Percentiles rank a stretch among this genome's conserved stretches.
These are phyloP conservation scores for Mycena olivaceomarginata DNA, from an alignment of 768 basidiomycete genomes.

Conservation along the genomic window DNA sequence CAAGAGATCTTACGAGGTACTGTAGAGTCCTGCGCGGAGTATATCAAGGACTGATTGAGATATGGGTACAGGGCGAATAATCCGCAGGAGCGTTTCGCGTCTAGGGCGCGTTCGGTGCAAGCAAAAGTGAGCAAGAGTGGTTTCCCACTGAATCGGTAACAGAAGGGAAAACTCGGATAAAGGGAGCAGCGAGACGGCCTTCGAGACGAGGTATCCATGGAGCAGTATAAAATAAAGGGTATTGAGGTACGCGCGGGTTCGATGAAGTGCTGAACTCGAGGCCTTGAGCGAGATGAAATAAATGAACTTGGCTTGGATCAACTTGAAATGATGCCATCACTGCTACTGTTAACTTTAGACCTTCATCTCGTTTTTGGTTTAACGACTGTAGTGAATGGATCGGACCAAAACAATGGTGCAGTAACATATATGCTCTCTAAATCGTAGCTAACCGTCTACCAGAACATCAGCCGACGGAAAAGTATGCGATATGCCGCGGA, in stretches of 20 bases:
- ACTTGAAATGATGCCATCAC: too few species aligned
- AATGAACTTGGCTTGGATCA: too few species aligned
- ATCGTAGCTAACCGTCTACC: neutral
- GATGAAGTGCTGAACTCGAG: too few species aligned
- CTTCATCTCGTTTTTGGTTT: too few species aligned
- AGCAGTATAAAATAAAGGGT: slow-evolving; percentile 3
- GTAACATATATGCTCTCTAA: neutral
- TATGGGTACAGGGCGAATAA: slow-evolving; percentile 15
- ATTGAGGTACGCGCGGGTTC: too few species aligned
- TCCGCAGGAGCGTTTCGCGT: slow-evolving; percentile 24
- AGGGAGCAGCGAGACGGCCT: slow-evolving; percentile 29
- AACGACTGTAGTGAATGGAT: too few species aligned
- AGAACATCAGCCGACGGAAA: slow-evolving; percentile 32
- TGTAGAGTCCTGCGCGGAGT: neutral
- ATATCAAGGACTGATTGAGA: slow-evolving; percentile 13
- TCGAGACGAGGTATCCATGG: slow-evolving; percentile 21
- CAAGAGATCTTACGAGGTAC: neutral
- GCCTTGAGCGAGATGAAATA: too few species aligned
- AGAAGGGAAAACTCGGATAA: neutral
- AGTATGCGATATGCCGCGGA: slow-evolving; percentile 38
- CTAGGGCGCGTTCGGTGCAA: slow-evolving; percentile 28
- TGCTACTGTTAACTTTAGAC: too few species aligned
- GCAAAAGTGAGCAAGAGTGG: slow-evolving; percentile 25
- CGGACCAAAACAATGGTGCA: neutral
- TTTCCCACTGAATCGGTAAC: slow-evolving; percentile 27